These are phyloP conservation scores for Stagonosporopsis chrysanthemi DNA, from an alignment of 2,329 filamentous ascomycete species.

Conservation along the genomic window DNA sequence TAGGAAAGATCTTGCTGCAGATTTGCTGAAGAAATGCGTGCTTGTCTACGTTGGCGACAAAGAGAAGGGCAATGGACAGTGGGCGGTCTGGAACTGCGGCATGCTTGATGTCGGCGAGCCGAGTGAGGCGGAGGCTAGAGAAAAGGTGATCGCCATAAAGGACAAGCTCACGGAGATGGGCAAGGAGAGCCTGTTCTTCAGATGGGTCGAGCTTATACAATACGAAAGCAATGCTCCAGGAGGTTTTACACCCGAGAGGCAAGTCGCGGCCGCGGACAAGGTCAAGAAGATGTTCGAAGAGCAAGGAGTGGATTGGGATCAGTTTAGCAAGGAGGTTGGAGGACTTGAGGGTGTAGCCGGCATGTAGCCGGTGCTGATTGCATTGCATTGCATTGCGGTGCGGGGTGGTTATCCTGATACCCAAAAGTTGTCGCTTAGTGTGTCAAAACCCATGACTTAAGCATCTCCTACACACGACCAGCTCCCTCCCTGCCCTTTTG, in stretches of 20 bases:
- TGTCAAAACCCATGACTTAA: background rate
- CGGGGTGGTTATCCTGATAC: constrained; percentile 14
- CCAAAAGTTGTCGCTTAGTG: constrained; percentile 7
- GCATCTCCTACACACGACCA: background rate
- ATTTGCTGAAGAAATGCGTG: constrained; percentile 75
- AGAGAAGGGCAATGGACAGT: constrained; percentile 63
- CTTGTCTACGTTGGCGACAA: constrained; percentile 48
- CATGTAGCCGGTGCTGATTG: constrained; percentile 22
- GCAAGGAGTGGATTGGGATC: constrained; percentile 82
- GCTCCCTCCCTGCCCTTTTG: background rate
- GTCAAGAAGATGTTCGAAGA: constrained; percentile 77
- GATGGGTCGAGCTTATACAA: constrained; percentile 92
- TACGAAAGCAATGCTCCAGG: constrained; percentile 81
- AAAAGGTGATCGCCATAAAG: constrained; percentile 82
- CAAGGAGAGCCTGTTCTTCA: constrained; percentile 89
- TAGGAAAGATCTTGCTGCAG: constrained; percentile 63
- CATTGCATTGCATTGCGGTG: constrained; percentile 17
- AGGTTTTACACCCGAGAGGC: constrained; percentile 77
- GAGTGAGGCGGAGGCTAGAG: constrained; percentile 67
- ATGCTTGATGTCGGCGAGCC: constrained; percentile 55
- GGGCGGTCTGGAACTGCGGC: constrained; percentile 72
- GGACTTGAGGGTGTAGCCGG: constrained; percentile 66
- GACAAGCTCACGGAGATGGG: constrained; percentile 76
- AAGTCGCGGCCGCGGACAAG: constrained; percentile 74
- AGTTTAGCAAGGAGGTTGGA: constrained; percentile 75